These are phyloP conservation scores for Ogataea chonburiensis DNA, from an alignment of 805 yeast genomes.

Conservation along the genomic window DNA sequence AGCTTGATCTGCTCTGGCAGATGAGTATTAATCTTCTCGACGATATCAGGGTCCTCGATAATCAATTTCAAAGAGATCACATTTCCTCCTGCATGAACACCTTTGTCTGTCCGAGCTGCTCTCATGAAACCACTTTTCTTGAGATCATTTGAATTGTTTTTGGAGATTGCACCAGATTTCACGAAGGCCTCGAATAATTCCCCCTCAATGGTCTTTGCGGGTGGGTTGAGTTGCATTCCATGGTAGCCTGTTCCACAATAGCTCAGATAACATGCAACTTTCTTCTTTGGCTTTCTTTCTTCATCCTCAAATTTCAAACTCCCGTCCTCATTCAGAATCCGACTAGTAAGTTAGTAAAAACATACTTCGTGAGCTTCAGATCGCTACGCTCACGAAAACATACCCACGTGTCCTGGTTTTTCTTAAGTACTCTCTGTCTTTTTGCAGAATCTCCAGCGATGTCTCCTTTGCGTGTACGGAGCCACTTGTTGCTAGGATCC, in stretches of 20 bases:
- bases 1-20: slow-evolving; percentile 86
- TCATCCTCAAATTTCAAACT: slow-evolving; percentile 53
- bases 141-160: slow-evolving; percentile 82
- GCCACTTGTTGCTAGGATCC: slow-evolving; percentile 24
- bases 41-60: slow-evolving; percentile 74
- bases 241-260: slow-evolving; percentile 96
- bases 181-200: slow-evolving; percentile 81
- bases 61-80: slow-evolving; percentile 81
- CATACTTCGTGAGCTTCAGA: background rate
- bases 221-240: slow-evolving; percentile 94
- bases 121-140: slow-evolving; percentile 86
- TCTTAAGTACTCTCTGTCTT: slow-evolving; percentile 30
- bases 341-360: slow-evolving; percentile 31
- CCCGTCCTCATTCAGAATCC: slow-evolving; percentile 59
- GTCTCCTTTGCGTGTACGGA: slow-evolving; percentile 31
- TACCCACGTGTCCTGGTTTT: slow-evolving; percentile 55
- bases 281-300: slow-evolving; percentile 74
- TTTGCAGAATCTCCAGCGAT: slow-evolving; percentile 27
- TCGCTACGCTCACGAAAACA: slow-evolving; percentile 33
- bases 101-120: slow-evolving; percentile 89
- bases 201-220: slow-evolving; percentile 85
- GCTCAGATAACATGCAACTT: slow-evolving; percentile 88
- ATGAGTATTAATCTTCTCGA: slow-evolving; percentile 65
- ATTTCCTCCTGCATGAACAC: slow-evolving; percentile 97
- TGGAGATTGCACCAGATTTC: slow-evolving; percentile 83